A percentile compares a stretch with the other conserved stretches of the same genome.
Conservation (phyloP, 1,139 yeast genomes). For the Saccharomyces hybrid region DNA sequence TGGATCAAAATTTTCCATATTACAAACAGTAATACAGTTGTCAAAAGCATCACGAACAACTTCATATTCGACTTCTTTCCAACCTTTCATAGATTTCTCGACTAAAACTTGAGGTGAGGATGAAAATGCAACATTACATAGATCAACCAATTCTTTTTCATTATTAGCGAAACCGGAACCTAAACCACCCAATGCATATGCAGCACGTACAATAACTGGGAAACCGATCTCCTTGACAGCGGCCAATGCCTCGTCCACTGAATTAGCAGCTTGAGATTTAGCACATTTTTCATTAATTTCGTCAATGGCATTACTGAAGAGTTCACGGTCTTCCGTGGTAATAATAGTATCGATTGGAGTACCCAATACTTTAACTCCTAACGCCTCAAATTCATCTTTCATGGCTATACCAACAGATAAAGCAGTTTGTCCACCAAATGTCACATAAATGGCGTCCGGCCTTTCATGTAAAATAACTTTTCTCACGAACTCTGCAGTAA, state of each 20-base stretch:
- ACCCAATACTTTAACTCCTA: conserved; percentile 94
- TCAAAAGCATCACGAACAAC: conserved; percentile 97
- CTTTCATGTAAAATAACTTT: conserved; percentile 91
- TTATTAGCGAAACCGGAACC: conserved; percentile 98
- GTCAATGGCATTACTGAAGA: conserved; percentile 90
- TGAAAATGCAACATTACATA: conserved; percentile 90
- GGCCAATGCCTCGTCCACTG: conserved; percentile 68
- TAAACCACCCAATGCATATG: conserved; percentile 94
- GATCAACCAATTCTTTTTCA: conserved; percentile 70
- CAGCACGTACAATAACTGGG: conserved; percentile 97
- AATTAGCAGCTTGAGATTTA: conserved; percentile 76
- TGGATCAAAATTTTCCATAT: conserved; percentile 99
- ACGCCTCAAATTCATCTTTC: conserved; percentile 86
- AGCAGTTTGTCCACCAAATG: conserved; percentile 99
- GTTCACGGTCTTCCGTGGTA: conserved; percentile 96
- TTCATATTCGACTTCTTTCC: conserved; percentile 99
- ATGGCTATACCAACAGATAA: conserved; percentile 89
- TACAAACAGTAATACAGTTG: conserved; percentile 98
- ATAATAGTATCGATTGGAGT: conserved; percentile 93
- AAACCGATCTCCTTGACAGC: conserved; percentile 87
- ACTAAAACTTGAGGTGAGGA: conserved; percentile 93
- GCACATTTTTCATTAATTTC: conserved; percentile 95
- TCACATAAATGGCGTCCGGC: conserved; percentile 94
- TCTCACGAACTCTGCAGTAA: conserved; percentile 90
- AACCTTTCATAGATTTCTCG: conserved; percentile 96